These are phyloP conservation scores for Brassica hybrid DNA, from an alignment of 441 rosid genomes.

Conservation along the genomic window DNA sequence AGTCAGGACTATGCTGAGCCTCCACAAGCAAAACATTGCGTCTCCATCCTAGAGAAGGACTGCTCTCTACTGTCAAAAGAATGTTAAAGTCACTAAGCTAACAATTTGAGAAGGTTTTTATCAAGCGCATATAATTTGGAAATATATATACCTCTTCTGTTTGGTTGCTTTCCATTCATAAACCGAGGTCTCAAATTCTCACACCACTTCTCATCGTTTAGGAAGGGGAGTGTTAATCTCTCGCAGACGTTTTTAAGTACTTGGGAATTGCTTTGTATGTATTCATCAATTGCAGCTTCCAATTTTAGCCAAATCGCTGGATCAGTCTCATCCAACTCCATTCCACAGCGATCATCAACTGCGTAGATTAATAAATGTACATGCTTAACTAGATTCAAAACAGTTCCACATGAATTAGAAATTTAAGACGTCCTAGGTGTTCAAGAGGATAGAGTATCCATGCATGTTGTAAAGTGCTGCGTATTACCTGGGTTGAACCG, in stretches of 20 bases:
- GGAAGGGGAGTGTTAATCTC: slow-evolving; percentile 77
- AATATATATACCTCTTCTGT: slow-evolving; percentile 56
- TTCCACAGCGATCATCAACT: slow-evolving; percentile 97
- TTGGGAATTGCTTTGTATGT: slow-evolving; percentile 70
- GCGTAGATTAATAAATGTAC: slow-evolving; percentile 36
- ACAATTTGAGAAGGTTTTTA: slow-evolving; percentile 31
- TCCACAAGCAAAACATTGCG: slow-evolving; percentile 89
- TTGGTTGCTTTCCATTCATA: slow-evolving; percentile 51
- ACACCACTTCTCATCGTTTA: slow-evolving; percentile 72
- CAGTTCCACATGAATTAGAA: background rate
- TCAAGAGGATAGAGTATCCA: slow-evolving; percentile 20
- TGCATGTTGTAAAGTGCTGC: slow-evolving; percentile 21
- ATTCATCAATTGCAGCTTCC: slow-evolving; percentile 88
- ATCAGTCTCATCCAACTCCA: slow-evolving; percentile 99
- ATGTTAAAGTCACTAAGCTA: slow-evolving; percentile 18
- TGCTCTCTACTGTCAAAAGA: slow-evolving; percentile 56
- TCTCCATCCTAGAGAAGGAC: slow-evolving; percentile 94
- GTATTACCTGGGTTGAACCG: slow-evolving; percentile 90
- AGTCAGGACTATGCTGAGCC: slow-evolving; percentile 91
- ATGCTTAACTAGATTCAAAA: slow-evolving; percentile 17
- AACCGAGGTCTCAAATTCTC: slow-evolving; percentile 59
- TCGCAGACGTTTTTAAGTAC: slow-evolving; percentile 73
- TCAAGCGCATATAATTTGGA: slow-evolving; percentile 27
- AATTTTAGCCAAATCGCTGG: slow-evolving; percentile 91
- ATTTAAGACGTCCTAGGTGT: background rate